These are phyloP conservation scores for Fomitopsis palustris DNA, from an alignment of 1,284 basidiomycete species.

Conservation along the genomic window DNA sequence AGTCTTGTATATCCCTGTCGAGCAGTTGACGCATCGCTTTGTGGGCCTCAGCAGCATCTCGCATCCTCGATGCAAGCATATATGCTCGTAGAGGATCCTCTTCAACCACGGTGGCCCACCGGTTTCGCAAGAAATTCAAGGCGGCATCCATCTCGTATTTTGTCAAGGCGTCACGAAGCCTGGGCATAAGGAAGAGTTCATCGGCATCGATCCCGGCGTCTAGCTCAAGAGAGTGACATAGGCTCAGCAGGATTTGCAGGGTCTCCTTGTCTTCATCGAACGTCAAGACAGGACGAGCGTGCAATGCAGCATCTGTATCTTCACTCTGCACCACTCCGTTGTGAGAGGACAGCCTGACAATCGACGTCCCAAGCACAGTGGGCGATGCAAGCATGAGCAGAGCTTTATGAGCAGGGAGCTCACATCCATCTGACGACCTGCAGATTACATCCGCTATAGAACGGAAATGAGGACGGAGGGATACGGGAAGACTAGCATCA, in stretches of 20 bases:
- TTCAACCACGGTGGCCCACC: background rate
- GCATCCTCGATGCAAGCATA: background rate
- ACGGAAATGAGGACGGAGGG: background rate
- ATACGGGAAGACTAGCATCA: too few relatives aligned
- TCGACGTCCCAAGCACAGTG: background rate
- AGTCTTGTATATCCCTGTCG: background rate
- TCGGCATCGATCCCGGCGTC: background rate
- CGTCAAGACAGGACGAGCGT: background rate
- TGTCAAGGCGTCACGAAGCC: background rate
- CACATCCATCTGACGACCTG: constrained; percentile 4
- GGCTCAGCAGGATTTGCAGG: background rate
- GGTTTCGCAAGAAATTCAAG: background rate
- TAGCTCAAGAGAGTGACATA: background rate
- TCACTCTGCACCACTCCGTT: background rate
- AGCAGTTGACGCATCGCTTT: background rate
- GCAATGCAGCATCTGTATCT: background rate
- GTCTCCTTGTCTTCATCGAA: background rate
- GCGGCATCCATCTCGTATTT: background rate
- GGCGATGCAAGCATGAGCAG: constrained; percentile 7
- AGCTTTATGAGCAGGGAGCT: constrained; percentile 5
- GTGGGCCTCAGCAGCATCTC: background rate
- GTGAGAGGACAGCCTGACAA: background rate
- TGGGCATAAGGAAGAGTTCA: background rate
- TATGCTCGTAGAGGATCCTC: background rate
- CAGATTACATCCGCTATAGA: constrained; percentile 6